Conservation (phyloP, 768 basidiomycete genomes). For the Xerocomus brunneocitrinus region DNA sequence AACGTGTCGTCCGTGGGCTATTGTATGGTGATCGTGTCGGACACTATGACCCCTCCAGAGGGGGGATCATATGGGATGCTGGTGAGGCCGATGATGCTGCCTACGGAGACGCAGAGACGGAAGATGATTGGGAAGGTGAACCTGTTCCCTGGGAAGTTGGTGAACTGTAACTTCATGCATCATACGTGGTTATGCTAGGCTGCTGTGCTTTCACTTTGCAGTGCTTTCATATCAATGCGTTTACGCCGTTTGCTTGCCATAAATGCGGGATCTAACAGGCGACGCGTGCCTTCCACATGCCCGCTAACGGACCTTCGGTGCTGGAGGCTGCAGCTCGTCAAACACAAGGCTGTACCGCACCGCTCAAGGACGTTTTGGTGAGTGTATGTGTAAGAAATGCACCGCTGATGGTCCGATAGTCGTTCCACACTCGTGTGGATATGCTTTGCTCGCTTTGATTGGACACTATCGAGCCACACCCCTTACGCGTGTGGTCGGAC, state of each 20-base stretch:
- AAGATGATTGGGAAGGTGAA: slow-evolving; percentile 73
- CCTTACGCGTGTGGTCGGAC: slow-evolving; percentile 24
- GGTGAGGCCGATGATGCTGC: slow-evolving; percentile 53
- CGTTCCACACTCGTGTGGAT: slow-evolving; percentile 2
- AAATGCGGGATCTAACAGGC: slow-evolving; percentile 20
- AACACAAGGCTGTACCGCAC: slow-evolving; percentile 9
- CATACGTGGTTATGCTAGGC: slow-evolving; percentile 29
- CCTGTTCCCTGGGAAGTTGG: slow-evolving; percentile 79
- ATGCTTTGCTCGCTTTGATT: slow-evolving; percentile 12
- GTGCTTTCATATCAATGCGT: slow-evolving; percentile 31
- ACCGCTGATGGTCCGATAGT: slow-evolving; percentile 8
- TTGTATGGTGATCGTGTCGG: slow-evolving; percentile 52
- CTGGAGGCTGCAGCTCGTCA: neutral
- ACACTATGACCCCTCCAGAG: slow-evolving; percentile 59
- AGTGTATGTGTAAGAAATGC: slow-evolving; percentile 15
- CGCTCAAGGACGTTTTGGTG: slow-evolving; percentile 11
- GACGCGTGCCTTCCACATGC: slow-evolving; percentile 27
- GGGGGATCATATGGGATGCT: slow-evolving; percentile 72
- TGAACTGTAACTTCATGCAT: slow-evolving; percentile 48
- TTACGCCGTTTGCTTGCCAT: slow-evolving; percentile 23
- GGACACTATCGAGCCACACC: slow-evolving; percentile 21
- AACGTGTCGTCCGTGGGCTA: slow-evolving; percentile 54
- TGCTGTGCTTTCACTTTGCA: slow-evolving; percentile 25
- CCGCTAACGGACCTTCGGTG: neutral
- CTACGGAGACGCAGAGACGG: slow-evolving; percentile 45